Evolutionary conservation across 805 yeast genomes (phyloP), one percentile per base, ranked within the genome.

Genomic region (Ogataea allantospora): DNA sequence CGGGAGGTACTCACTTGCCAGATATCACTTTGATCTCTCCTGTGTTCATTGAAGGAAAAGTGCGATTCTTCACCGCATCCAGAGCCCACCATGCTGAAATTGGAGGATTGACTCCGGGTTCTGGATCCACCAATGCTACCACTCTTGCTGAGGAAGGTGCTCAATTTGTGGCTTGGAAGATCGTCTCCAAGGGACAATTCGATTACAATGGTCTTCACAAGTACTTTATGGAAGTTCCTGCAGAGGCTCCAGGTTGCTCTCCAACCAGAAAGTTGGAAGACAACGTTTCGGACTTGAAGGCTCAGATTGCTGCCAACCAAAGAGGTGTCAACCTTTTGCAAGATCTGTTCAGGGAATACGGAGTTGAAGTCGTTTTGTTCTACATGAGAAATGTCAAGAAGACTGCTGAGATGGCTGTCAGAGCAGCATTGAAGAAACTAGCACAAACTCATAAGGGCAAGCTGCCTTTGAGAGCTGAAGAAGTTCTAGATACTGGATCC

Each of bases 51-150:
- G 67, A 72, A 12, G 68, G 67, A 15, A 57, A 66, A 25, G 68
- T 74, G 11, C 62, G 68, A 19, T 75, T 75, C 48, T 74, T 75
- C 61, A 71, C 73, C 12, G 82, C 82, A 4, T 68, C 80, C 3
- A 61, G 82, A 42, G 82, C 80, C 4, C 82, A 77, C 55, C 83
- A 77, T 55, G 76, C 82, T 17, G 82, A 77, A 44, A 76, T 77
- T 48, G 82, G 82, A 25, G 76, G 79, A 13, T 67, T 76, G 33
- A 65, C 77, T 31, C 78, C 80, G 5, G 80, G 80, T 3, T 69
- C 77, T 2, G 73, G 73, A 64, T 74, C 79, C 12, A 72, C 80
- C 3, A 63, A 72, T 50, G 76, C 81, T 11, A 72, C 70, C 47
- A 66, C 70, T 27, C 64, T 77, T 25, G 69, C 58, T 42, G 76